Base-by-base conservation (phyloP, 352 stramenopile genomes). In the Pythium rhizo-oryzae region DNA sequence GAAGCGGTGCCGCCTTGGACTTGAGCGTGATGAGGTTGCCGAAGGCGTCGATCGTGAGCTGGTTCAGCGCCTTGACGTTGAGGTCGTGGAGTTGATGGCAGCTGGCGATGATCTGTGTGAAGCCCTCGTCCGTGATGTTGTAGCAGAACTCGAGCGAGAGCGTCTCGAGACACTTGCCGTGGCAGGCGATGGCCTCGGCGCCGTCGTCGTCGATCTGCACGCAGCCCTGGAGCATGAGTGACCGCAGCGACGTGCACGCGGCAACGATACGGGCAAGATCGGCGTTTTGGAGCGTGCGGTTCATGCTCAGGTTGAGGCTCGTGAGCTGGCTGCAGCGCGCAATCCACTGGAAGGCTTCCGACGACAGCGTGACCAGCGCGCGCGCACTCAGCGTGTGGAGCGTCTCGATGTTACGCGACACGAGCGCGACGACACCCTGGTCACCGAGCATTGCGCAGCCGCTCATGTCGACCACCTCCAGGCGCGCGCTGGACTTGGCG, bases 121-220 rank as follows among this genome's bases (percentile, higher is more conserved):
- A 70, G 1, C 83, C 88, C 0, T 69, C 66, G 63, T 96, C 88
- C 0, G 89, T 96, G 44, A 98, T 80, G 39, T 91, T 88, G 75
- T 90, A 87, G 77, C 90, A 97, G 75, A 96, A 97, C 37, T 90
- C 78, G 25, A 97, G 77, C n/a, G 91, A 91, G 8, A 97, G 65
- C n/a, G 59, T 69, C 51, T 79, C 61, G 4, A 98, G 67, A 13
- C 66, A 67, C 5, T 12, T 53, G 12, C 72, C 79, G 47, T 79
- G 68, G 35, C 65, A 21, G 7, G 82, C 78, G 25, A 92, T 70
- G 7, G 74, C 70, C 23, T 70, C 37, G 2, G 93, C 59, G 6
- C 78, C 83, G 12, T 58, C 58, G 69, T 97, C 89, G 23, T 84
- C 86, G 25, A 98, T 66, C 44, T 82, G 72, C 13, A 90, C 76